Base-by-base conservation (phyloP, 1,139 yeast genomes). In the Protomyces arabidopsidicola region DNA sequence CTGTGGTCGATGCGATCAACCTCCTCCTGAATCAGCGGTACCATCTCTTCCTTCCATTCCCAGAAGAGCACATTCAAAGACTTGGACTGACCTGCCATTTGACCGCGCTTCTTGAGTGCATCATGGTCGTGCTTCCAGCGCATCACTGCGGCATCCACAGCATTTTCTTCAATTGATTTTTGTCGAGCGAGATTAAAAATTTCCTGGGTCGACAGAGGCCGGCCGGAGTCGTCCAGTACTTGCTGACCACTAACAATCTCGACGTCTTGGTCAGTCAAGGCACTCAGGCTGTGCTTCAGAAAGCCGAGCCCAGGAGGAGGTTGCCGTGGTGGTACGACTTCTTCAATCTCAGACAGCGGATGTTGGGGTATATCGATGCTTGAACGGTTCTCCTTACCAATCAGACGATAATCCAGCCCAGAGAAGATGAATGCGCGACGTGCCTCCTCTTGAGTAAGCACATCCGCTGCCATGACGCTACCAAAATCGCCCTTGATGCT, bases 91-190 rank as follows among this genome's bases (percentile, higher is more conserved):
- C 84, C 75, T 24, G 68, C 67, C 53, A 84, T 68, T 8, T 79
- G 82, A n/a, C 91, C 90, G 69, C 86, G 79, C 58, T 80, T 82
- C 67, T 82, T 82, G 73, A 86, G 79, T 65, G 83, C 86, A 70
- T 89, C 95, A 70, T 83, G 87, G 69, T 87, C 93, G 70, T 85
- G 86, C 71, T 84, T 86, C 98, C 98, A 93, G 73, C 88, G 87
- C 71, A 86, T 89, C 68, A 82, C 84, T 0, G 98, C 96, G 2
- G 93, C 93, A 69, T 88, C 93, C 9, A 87, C 80, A 3, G 96
- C 95, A 66, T 87, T 81, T 39, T 84, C 80, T 73, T 93, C 98
- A 53, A 93, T 75, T 56, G 82, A 81, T 64, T 83, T 78, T 73
- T 93, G 97, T 72, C 98, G 83, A 27, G 83, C 83, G 65, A 82